Evolutionary conservation across 768 basidiomycete species (phyloP), one percentile per base, ranked within the genome.

Genomic region (Mycena polygramma): DNA sequence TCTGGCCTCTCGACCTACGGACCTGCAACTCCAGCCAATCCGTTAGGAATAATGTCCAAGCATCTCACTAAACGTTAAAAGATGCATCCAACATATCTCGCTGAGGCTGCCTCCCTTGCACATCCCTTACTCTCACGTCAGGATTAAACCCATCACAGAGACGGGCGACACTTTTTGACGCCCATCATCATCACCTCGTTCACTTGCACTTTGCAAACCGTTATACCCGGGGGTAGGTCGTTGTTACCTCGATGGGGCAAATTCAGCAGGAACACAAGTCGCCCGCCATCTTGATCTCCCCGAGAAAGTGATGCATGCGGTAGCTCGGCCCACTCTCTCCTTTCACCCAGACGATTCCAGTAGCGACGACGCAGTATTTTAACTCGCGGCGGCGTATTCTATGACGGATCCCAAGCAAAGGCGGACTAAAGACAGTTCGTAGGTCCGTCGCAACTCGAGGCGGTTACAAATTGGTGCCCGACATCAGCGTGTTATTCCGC

Each of bases 71-170:
- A 57, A 45, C 20, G 37, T 41, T 36, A 8, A 14, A 49, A 17
- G 24, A 37, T 52, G 57, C 36, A 13, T 53, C 30, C 30, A 30
- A 64, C 65, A 65, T 52, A 52, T 60, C 63, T 66, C 46, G 4
- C 70, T 60, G 70, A 63, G 39, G 26, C 37, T 63, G 30, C 53
- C 57, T 61, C 64, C 9, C 64, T 61, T 55, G 37, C 37, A 45
- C 48, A 30, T 52, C 58, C 51, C 48, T 39, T 39, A 22, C 69
- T 70, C 70, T 59, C 70, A 72, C 70, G 70, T 72, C 70, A 67
- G 57, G 61, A 53, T 68, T 64, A 54, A 60, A 66, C 39, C 39
- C 63, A 48, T 51, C 61, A 61, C 46, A 62, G 61, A 68, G 65
- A 66, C 63, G 66, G 63, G 70, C 65, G 70, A 45, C 51, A 64